These are phyloP conservation scores for Botrytis porri DNA, from an alignment of 2,329 filamentous ascomycete species.

Conservation along the genomic window DNA sequence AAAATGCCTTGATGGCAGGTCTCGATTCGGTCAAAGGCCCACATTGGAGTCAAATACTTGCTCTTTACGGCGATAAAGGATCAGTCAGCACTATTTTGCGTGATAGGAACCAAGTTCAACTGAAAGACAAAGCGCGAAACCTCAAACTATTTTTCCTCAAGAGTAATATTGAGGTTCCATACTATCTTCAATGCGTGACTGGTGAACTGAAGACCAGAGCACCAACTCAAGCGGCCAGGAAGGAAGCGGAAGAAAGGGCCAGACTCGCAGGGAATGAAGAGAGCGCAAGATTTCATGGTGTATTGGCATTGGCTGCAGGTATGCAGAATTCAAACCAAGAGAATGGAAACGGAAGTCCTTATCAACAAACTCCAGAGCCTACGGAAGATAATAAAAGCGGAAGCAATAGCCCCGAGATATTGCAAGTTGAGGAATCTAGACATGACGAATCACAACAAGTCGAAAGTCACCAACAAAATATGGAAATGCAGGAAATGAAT, in stretches of 20 bases:
- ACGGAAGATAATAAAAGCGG: slow-evolving; percentile 13
- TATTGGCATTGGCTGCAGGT: slow-evolving; percentile 54
- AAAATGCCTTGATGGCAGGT: slow-evolving; percentile 84
- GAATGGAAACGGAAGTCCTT: slow-evolving; percentile 9
- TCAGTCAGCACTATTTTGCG: slow-evolving; percentile 80
- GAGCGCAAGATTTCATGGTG: slow-evolving; percentile 57
- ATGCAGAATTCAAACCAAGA: slow-evolving; percentile 33
- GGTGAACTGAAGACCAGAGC: slow-evolving; percentile 85
- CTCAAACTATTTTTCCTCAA: slow-evolving; percentile 90
- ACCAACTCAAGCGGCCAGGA: slow-evolving; percentile 68
- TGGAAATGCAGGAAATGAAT: slow-evolving; percentile 18
- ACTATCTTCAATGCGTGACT: slow-evolving; percentile 82
- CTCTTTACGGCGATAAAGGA: slow-evolving; percentile 76
- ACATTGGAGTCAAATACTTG: slow-evolving; percentile 89
- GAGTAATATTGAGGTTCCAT: slow-evolving; percentile 85
- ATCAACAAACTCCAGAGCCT: slow-evolving; percentile 8
- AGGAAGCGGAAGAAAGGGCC: slow-evolving; percentile 63
- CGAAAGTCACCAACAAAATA: background rate
- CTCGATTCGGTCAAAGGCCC: slow-evolving; percentile 86
- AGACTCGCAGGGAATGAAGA: slow-evolving; percentile 58
- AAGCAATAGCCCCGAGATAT: slow-evolving; percentile 20
- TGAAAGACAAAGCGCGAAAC: slow-evolving; percentile 90
- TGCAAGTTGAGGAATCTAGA: slow-evolving; percentile 26
- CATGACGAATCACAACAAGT: background rate
- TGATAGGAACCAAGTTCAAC: slow-evolving; percentile 84